A percentile compares a stretch with the other conserved stretches of the same genome.
phyloP scores from a whole-genome alignment of 2,329 filamentous ascomycete genomes.

The Trichoderma endophyticum region DNA sequence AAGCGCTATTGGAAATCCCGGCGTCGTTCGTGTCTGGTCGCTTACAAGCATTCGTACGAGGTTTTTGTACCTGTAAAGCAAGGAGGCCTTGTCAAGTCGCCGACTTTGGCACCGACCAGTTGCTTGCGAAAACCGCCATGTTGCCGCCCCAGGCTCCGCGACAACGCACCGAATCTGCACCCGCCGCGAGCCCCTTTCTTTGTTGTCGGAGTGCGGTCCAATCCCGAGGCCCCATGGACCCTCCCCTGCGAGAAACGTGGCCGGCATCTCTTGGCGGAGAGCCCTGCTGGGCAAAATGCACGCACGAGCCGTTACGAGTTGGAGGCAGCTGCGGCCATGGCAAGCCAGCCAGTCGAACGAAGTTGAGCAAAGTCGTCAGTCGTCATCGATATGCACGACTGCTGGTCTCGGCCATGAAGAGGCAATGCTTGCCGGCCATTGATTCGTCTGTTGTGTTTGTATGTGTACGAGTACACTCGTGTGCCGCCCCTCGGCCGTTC shows the following conservation, averaged over 20 bases:
- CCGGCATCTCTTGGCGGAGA: constrained; percentile 17
- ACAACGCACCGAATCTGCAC: neutral
- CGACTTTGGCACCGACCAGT: neutral
- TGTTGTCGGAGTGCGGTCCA: constrained; percentile 8
- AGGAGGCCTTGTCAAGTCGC: neutral
- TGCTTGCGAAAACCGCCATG: neutral
- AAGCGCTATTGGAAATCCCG: neutral
- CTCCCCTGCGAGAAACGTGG: constrained; percentile 15
- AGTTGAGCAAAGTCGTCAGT: neutral
- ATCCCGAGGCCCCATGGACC: constrained; percentile 8
- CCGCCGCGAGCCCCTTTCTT: constrained; percentile 6
- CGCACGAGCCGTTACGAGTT: neutral
- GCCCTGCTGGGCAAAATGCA: constrained; percentile 8
- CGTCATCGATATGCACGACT: neutral
- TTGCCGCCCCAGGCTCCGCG: neutral
- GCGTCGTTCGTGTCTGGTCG: neutral
- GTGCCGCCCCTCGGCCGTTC: neutral
- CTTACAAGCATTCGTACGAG: neutral
- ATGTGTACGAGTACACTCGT: neutral
- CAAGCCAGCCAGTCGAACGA: neutral
- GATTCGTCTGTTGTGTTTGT: neutral
- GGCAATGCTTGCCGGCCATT: neutral
- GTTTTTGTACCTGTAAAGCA: neutral
- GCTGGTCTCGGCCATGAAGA: neutral
- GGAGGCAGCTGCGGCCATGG: neutral